Conservation (phyloP, 306 rosid species). For the Betula pendula region DNA sequence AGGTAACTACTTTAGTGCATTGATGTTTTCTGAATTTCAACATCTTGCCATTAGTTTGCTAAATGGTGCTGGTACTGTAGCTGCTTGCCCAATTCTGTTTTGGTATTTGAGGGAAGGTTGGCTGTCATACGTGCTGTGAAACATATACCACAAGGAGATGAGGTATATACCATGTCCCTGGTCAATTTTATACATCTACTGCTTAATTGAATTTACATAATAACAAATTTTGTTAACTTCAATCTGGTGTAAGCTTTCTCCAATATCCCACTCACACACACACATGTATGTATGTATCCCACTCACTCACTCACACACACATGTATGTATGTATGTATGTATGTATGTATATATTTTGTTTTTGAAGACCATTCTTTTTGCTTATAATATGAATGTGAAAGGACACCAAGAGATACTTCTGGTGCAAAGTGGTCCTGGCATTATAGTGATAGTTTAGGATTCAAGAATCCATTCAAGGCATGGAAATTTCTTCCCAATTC, state of each 20-base stretch:
- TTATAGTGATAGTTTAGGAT: not conserved
- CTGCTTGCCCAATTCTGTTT: conserved; percentile 79
- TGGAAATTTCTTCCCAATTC: not conserved
- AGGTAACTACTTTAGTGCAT: conserved; percentile 53
- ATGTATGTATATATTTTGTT: not conserved
- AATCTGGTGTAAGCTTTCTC: not conserved
- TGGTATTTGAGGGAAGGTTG: conserved; percentile 77
- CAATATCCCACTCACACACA: not conserved
- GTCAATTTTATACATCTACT: not conserved
- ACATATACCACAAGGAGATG: conserved; percentile 64
- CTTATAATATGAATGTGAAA: not conserved
- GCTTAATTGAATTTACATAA: not conserved
- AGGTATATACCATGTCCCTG: conserved; percentile 46
- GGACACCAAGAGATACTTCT: not conserved
- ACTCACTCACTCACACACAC: not conserved
- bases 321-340: not conserved
- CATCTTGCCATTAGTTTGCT: conserved; percentile 30
- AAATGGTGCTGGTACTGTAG: conserved; percentile 42
- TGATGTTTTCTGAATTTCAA: conserved; percentile 13
- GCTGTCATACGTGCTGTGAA: conserved; percentile 82
- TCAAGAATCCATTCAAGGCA: not conserved
- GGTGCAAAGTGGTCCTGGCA: not conserved
- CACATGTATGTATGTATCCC: no score
- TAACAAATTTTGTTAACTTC: not conserved
- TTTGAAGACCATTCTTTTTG: not conserved